These are phyloP conservation scores for Pterocarpus santalinus DNA, from an alignment of 306 rosid genomes.

Conservation along the genomic window DNA sequence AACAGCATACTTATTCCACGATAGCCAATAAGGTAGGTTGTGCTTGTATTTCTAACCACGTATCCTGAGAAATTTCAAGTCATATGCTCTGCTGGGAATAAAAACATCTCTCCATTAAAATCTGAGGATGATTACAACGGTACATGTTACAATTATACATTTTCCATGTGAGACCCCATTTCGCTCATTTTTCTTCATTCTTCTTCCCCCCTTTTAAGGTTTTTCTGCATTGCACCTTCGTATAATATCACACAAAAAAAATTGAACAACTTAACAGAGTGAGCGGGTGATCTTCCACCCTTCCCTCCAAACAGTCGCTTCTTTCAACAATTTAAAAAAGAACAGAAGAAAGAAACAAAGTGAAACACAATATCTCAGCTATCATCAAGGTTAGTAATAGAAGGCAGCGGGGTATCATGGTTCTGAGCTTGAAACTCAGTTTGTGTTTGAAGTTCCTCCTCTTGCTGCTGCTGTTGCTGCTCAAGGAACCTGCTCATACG, in stretches of 20 bases:
- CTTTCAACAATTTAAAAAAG: slow-evolving; percentile 56
- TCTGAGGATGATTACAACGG: slow-evolving; percentile 15
- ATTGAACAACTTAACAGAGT: slow-evolving; percentile 58
- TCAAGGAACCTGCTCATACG: slow-evolving; percentile 78
- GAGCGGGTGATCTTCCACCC: slow-evolving; percentile 93
- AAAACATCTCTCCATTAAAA: slow-evolving; percentile 2
- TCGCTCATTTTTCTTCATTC: slow-evolving; percentile 35
- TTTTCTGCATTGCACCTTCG: slow-evolving; percentile 45
- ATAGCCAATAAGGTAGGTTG: background rate
- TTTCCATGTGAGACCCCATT: slow-evolving; percentile 51
- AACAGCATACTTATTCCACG: background rate
- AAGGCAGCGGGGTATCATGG: slow-evolving; percentile 55
- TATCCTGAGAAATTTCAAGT: background rate
- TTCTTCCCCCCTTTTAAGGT: slow-evolving; percentile 39
- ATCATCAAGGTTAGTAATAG: slow-evolving; percentile 52
- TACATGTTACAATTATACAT: slow-evolving; percentile 66
- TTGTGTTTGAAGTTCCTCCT: slow-evolving; percentile 58
- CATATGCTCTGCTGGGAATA: background rate
- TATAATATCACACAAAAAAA: slow-evolving; percentile 67
- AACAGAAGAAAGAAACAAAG: slow-evolving; percentile 35
- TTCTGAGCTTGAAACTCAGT: slow-evolving; percentile 60
- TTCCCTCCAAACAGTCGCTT: slow-evolving; percentile 57
- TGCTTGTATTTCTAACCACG: background rate
- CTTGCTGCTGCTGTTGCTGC: slow-evolving; percentile 54
- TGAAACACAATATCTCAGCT: slow-evolving; percentile 54